phyloP scores from a whole-genome alignment of 805 yeast species.

The Cephaloascus albidus region DNA sequence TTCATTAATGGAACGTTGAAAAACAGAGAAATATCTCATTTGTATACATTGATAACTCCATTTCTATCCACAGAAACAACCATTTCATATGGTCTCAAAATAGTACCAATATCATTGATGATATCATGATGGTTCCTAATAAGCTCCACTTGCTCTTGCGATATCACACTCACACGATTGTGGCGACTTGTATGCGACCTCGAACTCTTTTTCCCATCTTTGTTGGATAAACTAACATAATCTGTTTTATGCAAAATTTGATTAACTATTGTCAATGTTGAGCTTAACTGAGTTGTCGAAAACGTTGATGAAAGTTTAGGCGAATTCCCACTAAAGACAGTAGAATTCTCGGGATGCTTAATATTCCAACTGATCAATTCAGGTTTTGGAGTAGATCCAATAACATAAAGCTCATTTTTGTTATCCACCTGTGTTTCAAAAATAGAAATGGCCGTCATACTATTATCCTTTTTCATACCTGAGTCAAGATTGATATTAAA shows the following conservation, averaged over 20 bases:
- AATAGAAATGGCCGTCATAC: constrained; percentile 12
- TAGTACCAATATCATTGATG: constrained; percentile 37
- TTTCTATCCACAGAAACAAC: constrained; percentile 57
- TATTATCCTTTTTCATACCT: constrained; percentile 7
- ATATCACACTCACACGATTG: constrained; percentile 12
- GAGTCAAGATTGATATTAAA: not conserved
- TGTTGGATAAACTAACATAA: constrained; percentile 2
- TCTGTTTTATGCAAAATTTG: constrained; percentile 18
- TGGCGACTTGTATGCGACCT: constrained; percentile 3
- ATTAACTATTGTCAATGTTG: constrained; percentile 28
- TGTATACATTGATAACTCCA: constrained; percentile 56
- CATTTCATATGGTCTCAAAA: constrained; percentile 46
- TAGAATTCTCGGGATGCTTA: constrained; percentile 17
- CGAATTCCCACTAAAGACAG: constrained; percentile 15
- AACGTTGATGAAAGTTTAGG: constrained; percentile 6
- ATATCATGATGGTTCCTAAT: constrained; percentile 40
- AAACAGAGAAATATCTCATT: constrained; percentile 15
- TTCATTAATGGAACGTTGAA: too few relatives aligned
- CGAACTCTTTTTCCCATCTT: constrained; percentile 3
- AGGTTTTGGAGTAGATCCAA: constrained; percentile 5
- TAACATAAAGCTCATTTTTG: constrained; percentile 3
- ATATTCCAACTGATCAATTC: constrained; percentile 28
- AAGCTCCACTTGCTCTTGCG: constrained; percentile 31
- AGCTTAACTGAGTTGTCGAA: constrained; percentile 19
- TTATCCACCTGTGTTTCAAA: constrained; percentile 2